A percentile compares a stretch with the other conserved stretches of the same genome.
Conservation (phyloP, 2,329 filamentous ascomycete species). For the Hyphodiscus sp. region DNA sequence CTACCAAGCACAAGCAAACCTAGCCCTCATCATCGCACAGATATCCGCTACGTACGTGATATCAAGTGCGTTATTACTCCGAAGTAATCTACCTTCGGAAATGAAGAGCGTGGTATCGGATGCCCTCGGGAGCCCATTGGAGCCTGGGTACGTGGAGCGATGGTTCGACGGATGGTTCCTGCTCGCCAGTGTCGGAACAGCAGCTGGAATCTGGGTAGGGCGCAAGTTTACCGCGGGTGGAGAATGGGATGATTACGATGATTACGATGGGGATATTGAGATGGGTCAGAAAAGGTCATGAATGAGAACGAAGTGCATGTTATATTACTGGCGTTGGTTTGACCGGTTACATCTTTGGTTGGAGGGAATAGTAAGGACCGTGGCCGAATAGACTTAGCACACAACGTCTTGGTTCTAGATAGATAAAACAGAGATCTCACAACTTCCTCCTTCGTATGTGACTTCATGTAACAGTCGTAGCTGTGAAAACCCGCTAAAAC, state of each 20-base stretch:
- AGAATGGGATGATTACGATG: conserved; percentile 53
- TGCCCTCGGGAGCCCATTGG: conserved; percentile 69
- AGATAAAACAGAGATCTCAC: too few species aligned
- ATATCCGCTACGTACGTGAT: conserved; percentile 83
- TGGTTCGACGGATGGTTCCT: conserved; percentile 92
- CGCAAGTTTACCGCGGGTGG: conserved; percentile 47
- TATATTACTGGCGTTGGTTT: not conserved
- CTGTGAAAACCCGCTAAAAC: too few species aligned
- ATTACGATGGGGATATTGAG: conserved; percentile 57
- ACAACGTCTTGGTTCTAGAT: too few species aligned
- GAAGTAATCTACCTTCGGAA: conserved; percentile 72
- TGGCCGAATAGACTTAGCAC: too few species aligned
- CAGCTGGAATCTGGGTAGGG: conserved; percentile 66
- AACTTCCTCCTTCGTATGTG: too few species aligned
- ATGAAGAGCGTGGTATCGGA: conserved; percentile 72
- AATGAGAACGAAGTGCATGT: conserved; percentile 13
- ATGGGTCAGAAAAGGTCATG: conserved; percentile 63
- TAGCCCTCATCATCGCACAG: conserved; percentile 74
- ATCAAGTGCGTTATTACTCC: conserved; percentile 66
- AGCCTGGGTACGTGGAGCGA: conserved; percentile 61
- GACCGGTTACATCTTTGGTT: too few species aligned
- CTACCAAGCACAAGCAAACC: conserved; percentile 63
- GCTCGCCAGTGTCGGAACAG: conserved; percentile 58
- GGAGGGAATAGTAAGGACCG: too few species aligned
- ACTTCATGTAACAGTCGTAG: too few species aligned